These are phyloP conservation scores for Solanum rostratum DNA, from an alignment of 257 asterid species.

Conservation along the genomic window DNA sequence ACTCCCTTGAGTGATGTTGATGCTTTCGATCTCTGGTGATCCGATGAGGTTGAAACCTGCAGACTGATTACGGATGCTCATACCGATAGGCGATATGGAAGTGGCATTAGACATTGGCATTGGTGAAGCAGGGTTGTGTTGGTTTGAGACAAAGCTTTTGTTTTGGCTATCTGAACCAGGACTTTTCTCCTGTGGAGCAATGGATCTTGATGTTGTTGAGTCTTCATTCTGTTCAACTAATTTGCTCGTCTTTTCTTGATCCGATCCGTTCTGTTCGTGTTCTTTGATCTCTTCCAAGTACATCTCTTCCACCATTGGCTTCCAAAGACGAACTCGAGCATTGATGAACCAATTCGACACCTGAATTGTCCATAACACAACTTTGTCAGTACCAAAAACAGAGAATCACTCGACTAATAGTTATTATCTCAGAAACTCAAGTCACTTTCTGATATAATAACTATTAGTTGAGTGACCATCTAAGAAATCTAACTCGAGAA, in stretches of 20 bases:
- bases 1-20: conserved; percentile 34
- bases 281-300: conserved; percentile 86
- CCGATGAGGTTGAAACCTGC: conserved; percentile 53
- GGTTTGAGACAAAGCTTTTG: conserved; percentile 21
- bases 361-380: conserved; percentile 18
- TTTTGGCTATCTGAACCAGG: conserved; percentile 28
- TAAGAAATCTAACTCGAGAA: not conserved
- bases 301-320: conserved; percentile 99
- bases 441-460: not conserved
- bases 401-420: not conserved
- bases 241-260: conserved; percentile 37
- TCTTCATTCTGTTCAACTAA: conserved; percentile 38
- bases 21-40: conserved; percentile 45
- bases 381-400: not conserved
- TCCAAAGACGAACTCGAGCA: conserved; percentile 96
- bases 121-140: conserved; percentile 15
- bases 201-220: conserved; percentile 39
- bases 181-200: conserved; percentile 21
- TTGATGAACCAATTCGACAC: conserved; percentile 98
- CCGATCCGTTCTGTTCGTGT: conserved; percentile 50
- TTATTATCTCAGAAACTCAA: not conserved
- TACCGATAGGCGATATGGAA: conserved; percentile 30
- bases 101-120: conserved; percentile 19
- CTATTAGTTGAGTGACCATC: not conserved
- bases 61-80: conserved; percentile 25